Evolutionary conservation across 768 basidiomycete genomes (phyloP).

Genomic region (Tylopilus subfusipes): DNA sequence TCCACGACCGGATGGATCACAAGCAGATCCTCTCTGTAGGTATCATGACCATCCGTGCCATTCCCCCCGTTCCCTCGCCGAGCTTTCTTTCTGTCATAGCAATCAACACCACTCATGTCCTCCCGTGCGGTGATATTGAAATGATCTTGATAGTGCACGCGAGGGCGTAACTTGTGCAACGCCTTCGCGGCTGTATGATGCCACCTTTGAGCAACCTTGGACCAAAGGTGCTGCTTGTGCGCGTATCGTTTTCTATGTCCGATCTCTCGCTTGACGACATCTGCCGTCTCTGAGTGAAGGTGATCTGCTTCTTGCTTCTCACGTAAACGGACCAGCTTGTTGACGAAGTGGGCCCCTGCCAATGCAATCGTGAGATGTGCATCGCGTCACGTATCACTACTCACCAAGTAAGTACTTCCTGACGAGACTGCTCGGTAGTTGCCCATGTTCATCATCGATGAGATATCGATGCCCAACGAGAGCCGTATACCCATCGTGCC

Average conservation of each 20-base stretch:
- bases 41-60: conserved; percentile 9
- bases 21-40: conserved; percentile 46
- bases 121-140: conserved; percentile 60
- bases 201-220: conserved; percentile 42
- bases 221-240: conserved; percentile 17
- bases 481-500: conserved; percentile 77
- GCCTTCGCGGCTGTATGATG: conserved; percentile 41
- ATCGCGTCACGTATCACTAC: not conserved
- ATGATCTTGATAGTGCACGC: conserved; percentile 53
- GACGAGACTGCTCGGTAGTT: conserved; percentile 73
- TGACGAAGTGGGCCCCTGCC: conserved; percentile 71
- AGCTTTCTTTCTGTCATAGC: conserved; percentile 56
- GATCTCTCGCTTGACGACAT: conserved; percentile 47
- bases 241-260: conserved; percentile 34
- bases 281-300: conserved; percentile 43
- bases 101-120: conserved; percentile 77
- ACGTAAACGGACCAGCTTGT: conserved; percentile 48
- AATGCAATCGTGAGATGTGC: conserved; percentile 9
- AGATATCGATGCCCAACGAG: conserved; percentile 65
- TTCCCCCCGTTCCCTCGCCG: conserved; percentile 35
- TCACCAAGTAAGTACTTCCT: conserved; percentile 81
- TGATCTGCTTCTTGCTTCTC: conserved; percentile 28
- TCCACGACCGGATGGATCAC: conserved; percentile 64
- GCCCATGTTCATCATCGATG: conserved; percentile 80
- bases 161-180: conserved; percentile 45